Conservation (phyloP, 1,139 yeast species). For the Kurtzmaniella quercitrusa region DNA sequence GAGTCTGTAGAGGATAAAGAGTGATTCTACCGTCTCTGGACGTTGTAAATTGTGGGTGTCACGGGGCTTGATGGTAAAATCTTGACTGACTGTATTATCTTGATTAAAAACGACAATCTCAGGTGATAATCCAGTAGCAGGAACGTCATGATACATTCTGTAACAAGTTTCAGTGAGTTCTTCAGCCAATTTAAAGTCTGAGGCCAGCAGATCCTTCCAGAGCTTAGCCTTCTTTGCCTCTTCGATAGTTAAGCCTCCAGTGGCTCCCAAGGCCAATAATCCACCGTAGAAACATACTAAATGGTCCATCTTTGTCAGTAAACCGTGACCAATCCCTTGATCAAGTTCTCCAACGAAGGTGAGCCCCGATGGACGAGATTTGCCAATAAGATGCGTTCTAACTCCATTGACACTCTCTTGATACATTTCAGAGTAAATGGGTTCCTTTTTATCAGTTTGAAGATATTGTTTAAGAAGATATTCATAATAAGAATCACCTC, state of each 20-base stretch:
- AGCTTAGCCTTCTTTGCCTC: conserved; percentile 31
- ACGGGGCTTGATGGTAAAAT: conserved; percentile 62
- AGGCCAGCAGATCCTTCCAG: conserved; percentile 35
- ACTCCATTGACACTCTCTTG: conserved; percentile 70
- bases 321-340: conserved; percentile 53
- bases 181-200: conserved; percentile 66
- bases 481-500: conserved; percentile 94
- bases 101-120: conserved; percentile 81
- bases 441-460: conserved; percentile 64
- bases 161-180: conserved; percentile 80
- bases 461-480: conserved; percentile 82
- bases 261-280: conserved; percentile 84
- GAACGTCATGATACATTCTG: conserved; percentile 68
- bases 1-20: conserved; percentile 74
- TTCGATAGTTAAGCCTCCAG: conserved; percentile 54
- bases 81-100: conserved; percentile 29
- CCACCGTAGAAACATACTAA: conserved; percentile 93
- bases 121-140: conserved; percentile 74
- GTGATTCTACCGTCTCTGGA: conserved; percentile 91
- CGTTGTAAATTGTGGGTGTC: conserved; percentile 87
- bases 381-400: conserved; percentile 56
- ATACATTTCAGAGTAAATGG: conserved; percentile 69
- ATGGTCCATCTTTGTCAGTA: conserved; percentile 88
- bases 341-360: conserved; percentile 79
- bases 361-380: conserved; percentile 60